Base-by-base conservation (phyloP, 2,329 filamentous ascomycete genomes). In the Ustilaginoidea virens region DNA sequence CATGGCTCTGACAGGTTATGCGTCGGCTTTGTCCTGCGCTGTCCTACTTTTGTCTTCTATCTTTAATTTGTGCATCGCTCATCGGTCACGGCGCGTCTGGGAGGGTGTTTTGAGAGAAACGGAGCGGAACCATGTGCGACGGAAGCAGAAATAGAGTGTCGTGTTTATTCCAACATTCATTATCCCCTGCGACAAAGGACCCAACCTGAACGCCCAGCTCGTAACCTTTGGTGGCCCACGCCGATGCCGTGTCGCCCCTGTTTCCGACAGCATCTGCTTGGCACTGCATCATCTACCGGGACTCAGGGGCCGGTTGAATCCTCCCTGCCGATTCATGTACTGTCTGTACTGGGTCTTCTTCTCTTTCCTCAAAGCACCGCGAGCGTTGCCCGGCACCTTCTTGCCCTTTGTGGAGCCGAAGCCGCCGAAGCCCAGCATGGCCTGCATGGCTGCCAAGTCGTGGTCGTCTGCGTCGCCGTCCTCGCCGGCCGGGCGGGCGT, bases 341-440 rank as follows among this genome's bases (percentile, higher is more conserved):
- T 98, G 90, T 42, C 90, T 69, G 48, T 94, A 96, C 61, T 92
- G 72, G 10, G 77, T 80, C 70, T 83, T 86, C 72, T 93, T 94
- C 58, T 90, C 83, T 63, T 90, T 94, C 40, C 77, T 64, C 29
- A 94, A 74, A 0, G 64, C 82, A 31, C 80, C 86, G 23, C 77
- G 72, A 47, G 85, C 74, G 48, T 98, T 98, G 2, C 90, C 90
- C 0, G 70, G 66, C 2, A 98, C 75, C 48, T 94, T 92, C 31
- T 79, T 83, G 35, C 80, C 74, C 55, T 96, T 92, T 13, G 90
- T 96, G 15, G 73, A 75, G 33, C 74, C 76, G 55, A 96, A 98
- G 1, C 68, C 71, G 12, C 74, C 74, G 46, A 98, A 94, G 2
- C 90, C 90, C 80, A 98, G 86, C 60, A 86, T 73, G 28, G 76